Percentiles rank a stretch among this genome's conserved stretches.
These are phyloP conservation scores for Cadophora sp. DNA, from an alignment of 2,329 filamentous ascomycete species.

Conservation along the genomic window DNA sequence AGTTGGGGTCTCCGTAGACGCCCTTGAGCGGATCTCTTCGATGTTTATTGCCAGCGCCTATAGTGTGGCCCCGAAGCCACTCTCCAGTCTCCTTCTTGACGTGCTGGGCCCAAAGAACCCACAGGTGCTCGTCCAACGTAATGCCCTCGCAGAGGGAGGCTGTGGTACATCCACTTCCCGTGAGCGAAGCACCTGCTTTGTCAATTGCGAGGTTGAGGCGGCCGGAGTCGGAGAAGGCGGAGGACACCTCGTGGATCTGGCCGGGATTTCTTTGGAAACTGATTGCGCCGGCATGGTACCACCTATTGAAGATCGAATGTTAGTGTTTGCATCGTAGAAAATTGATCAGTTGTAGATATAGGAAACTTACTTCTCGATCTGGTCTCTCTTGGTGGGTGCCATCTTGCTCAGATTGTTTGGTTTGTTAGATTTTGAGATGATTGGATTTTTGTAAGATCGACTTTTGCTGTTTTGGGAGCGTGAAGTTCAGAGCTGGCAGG, in stretches of 20 bases:
- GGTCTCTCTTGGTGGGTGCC: not conserved
- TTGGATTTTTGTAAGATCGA: not conserved
- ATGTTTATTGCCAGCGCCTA: not conserved
- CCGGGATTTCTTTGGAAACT: not conserved
- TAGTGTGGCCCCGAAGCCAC: not conserved
- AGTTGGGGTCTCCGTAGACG: not conserved
- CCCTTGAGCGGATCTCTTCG: not conserved
- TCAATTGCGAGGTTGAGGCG: not conserved
- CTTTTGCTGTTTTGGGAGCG: not conserved
- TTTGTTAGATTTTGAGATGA: not conserved
- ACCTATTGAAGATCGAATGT: not conserved
- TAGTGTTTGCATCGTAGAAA: not conserved
- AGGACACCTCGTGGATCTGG: not conserved
- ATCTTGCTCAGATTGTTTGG: not conserved
- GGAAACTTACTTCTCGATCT: not conserved
- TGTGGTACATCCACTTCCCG: not conserved
- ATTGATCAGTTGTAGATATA: not conserved
- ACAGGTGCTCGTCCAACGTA: conserved; percentile 4
- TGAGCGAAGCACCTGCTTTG: not conserved
- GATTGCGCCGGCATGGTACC: not conserved
- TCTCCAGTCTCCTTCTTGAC: not conserved
- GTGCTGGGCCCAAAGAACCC: not conserved
- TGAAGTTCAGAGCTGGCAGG: not conserved
- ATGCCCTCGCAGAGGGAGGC: not conserved
- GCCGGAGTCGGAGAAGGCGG: not conserved